Conservation (phyloP, 441 rosid species). For the Rhodomyrtus psidioides region DNA sequence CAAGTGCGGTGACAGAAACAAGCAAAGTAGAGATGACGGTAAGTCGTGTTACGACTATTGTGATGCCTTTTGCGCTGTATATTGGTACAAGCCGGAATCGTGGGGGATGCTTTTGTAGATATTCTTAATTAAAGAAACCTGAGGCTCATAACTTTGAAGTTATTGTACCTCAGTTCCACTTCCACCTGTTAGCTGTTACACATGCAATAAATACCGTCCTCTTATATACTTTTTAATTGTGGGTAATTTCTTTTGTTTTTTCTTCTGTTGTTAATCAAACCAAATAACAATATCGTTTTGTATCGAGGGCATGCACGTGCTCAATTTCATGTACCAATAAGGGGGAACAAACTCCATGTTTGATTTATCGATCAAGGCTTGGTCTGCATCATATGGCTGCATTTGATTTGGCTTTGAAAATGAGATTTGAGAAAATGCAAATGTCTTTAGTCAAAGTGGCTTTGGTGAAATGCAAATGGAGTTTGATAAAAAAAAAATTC, state of each 20-base stretch:
- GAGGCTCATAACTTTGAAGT: background rate
- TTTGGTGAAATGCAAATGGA: too few species aligned
- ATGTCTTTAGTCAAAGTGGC: too few species aligned
- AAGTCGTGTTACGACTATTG: background rate
- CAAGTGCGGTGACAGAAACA: background rate
- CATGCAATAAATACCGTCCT: background rate
- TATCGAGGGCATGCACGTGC: background rate
- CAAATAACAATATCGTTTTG: background rate
- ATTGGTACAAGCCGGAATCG: background rate
- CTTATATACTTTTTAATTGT: background rate
- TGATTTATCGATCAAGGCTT: background rate
- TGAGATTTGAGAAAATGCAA: too few species aligned
- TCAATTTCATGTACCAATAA: background rate
- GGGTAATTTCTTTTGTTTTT: background rate
- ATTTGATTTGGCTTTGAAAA: too few species aligned
- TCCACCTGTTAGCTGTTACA: background rate
- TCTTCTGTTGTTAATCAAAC: background rate
- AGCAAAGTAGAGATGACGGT: background rate
- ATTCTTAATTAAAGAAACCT: background rate
- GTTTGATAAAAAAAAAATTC: too few species aligned
- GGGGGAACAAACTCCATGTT: background rate
- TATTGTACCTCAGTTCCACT: background rate
- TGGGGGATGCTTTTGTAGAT: background rate
- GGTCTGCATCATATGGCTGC: background rate
- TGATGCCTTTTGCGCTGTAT: background rate